Conservation (phyloP, 805 yeast genomes). For the Saturnispora bothae region DNA sequence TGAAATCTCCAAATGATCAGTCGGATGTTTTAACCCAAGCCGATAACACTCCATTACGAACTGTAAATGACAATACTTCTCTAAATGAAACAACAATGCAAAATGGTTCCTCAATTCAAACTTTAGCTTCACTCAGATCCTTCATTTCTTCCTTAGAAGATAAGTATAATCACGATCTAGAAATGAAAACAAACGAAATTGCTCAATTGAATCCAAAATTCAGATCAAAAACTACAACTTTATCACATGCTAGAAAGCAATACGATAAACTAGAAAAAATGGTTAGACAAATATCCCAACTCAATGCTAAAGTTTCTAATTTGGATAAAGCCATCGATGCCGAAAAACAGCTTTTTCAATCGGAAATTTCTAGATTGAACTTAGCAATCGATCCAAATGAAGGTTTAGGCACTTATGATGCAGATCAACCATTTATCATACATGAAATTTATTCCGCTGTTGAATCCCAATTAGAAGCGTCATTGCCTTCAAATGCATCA, state of each 20-base stretch:
- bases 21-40: not conserved
- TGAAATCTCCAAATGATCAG: not conserved
- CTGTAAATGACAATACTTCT: not conserved
- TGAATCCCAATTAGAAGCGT: conserved; percentile 28
- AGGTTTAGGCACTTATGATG: conserved; percentile 55
- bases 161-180: conserved; percentile 50
- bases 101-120: conserved; percentile 25
- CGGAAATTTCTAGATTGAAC: conserved; percentile 25
- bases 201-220: conserved; percentile 44
- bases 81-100: not conserved
- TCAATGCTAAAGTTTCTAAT: conserved; percentile 45
- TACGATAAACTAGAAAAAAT: conserved; percentile 42
- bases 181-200: conserved; percentile 40
- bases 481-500: conserved; percentile 5
- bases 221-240: conserved; percentile 42
- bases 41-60: not conserved
- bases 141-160: conserved; percentile 42
- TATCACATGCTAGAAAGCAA: conserved; percentile 38
- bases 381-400: conserved; percentile 24
- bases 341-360: conserved; percentile 47
- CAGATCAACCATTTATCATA: conserved; percentile 85
- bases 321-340: conserved; percentile 53
- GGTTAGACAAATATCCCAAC: conserved; percentile 34
- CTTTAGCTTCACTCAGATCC: conserved; percentile 40
- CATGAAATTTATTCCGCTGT: conserved; percentile 47